phyloP scores from a whole-genome alignment of 768 basidiomycete genomes.

The Collybiopsis confluens region DNA sequence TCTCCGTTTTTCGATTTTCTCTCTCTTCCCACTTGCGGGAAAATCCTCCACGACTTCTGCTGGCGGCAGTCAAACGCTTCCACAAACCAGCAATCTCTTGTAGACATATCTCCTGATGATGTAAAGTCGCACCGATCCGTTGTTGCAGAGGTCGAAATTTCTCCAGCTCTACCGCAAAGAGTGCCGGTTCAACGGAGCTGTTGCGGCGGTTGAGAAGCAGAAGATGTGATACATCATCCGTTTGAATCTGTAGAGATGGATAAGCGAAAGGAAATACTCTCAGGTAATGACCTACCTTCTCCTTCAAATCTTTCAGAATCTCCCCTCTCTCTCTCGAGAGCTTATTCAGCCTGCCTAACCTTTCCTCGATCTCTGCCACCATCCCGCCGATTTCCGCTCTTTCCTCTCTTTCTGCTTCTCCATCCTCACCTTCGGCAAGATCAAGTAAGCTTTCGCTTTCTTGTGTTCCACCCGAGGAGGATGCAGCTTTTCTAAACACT shows the following conservation, averaged over 20 bases:
- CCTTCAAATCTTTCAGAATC: constrained; percentile 90
- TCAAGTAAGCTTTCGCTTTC: constrained; percentile 32
- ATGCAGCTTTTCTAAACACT: constrained; percentile 37
- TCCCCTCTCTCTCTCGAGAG: constrained; percentile 82
- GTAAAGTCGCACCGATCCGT: constrained; percentile 71
- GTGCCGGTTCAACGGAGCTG: constrained; percentile 72
- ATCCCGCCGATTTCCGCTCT: constrained; percentile 59
- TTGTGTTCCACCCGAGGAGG: constrained; percentile 12
- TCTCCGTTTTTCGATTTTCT: constrained; percentile 75
- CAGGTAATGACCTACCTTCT: constrained; percentile 88
- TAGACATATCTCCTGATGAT: constrained; percentile 68
- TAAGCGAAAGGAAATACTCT: too few species aligned
- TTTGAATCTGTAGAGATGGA: constrained; percentile 66
- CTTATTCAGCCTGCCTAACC: constrained; percentile 72
- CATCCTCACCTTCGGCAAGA: constrained; percentile 61
- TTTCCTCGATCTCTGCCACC: constrained; percentile 75
- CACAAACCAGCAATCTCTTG: constrained; percentile 74
- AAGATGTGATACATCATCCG: constrained; percentile 94
- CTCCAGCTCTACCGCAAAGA: constrained; percentile 92
- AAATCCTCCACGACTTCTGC: constrained; percentile 70
- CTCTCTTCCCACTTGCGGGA: constrained; percentile 80
- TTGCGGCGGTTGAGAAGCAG: constrained; percentile 89
- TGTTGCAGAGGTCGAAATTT: constrained; percentile 93
- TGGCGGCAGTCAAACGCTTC: constrained; percentile 61
- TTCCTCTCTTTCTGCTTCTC: constrained; percentile 68